Conservation (phyloP, 139 green algal genomes). For the Tetradesmus obliquus region DNA sequence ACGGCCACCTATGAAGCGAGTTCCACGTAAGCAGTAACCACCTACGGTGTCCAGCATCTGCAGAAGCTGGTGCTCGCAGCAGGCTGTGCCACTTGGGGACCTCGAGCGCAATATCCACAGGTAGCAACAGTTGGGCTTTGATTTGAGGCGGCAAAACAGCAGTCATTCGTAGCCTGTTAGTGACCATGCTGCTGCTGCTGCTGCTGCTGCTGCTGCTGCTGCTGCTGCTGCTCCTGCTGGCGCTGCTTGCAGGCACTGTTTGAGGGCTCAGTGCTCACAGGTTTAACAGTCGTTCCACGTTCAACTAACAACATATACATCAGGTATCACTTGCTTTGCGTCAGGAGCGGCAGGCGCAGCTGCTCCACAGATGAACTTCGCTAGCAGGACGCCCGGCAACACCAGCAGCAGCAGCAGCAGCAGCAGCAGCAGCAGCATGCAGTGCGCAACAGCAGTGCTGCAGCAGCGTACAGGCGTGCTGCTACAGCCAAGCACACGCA, state of each 20-base stretch:
- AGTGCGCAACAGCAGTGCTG: neutral
- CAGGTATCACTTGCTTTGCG: neutral
- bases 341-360: neutral
- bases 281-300: neutral
- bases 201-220: conserved; percentile 6
- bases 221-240: neutral
- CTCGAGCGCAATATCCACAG: no score
- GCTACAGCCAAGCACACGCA: neutral
- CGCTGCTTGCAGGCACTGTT: neutral
- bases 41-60: no score
- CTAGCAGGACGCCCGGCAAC: neutral
- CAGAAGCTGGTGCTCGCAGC: no score
- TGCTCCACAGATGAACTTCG: neutral
- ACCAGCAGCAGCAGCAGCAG: neutral
- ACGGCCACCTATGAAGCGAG: no score
- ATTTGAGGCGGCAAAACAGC: no score
- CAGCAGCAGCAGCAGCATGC: neutral
- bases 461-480: neutral
- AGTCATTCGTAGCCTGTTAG: no score
- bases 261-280: neutral
- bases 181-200: neutral
- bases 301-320: neutral
- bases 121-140: no score
- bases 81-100: no score
- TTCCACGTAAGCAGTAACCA: no score